Base-by-base conservation (phyloP, 2,329 filamentous ascomycete species). In the Aspergillus sergii region DNA sequence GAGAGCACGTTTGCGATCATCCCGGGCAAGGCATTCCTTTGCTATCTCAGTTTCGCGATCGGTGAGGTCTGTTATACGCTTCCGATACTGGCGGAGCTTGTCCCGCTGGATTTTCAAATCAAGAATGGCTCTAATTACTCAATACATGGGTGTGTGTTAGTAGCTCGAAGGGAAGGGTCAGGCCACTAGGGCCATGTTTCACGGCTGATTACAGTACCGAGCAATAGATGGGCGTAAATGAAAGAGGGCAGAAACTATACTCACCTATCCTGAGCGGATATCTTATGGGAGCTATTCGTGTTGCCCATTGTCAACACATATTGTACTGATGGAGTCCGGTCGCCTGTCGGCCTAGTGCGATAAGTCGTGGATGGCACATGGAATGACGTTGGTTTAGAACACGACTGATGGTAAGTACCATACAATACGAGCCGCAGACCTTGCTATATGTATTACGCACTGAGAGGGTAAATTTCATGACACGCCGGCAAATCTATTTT, bases 31-130 rank as follows among this genome's bases (percentile, higher is more conserved):
- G 81, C 96, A 94, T 81, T 92, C 86, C 69, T 88, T 89, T 26
- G 95, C 94, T 62, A 97, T 91, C 53, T 89, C 90, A 56, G 91
- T 97, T 81, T 99, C 94, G 68, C 91, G 91, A 75, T 90, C 87
- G 8, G 94, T 97, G 43, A 99, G 88, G 58, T 92, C 85, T 41
- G 89, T 90, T 75, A 99, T 95, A 73, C 92, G 91, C 73, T 91
- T 91, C 80, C 97, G 94, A 82, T 98, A 98, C 78, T 96, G 93
- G 74, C 96, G 94, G 4, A 99, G 89, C 79, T 93, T 96, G 84
- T 99, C 95, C 78, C 95, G 94, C 82, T 98, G 94, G 80, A 89
- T 93, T 83, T 98, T 98, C 82, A 98, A 91, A 81, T 98, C 94
- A 74, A 98, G 90, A 80, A 98, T 97, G 64, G 94, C 94, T 82